A percentile compares a stretch with the other conserved stretches of the same genome.
Conservation (phyloP, 2,329 filamentous ascomycete genomes). For the Neofusicoccum parvum region DNA sequence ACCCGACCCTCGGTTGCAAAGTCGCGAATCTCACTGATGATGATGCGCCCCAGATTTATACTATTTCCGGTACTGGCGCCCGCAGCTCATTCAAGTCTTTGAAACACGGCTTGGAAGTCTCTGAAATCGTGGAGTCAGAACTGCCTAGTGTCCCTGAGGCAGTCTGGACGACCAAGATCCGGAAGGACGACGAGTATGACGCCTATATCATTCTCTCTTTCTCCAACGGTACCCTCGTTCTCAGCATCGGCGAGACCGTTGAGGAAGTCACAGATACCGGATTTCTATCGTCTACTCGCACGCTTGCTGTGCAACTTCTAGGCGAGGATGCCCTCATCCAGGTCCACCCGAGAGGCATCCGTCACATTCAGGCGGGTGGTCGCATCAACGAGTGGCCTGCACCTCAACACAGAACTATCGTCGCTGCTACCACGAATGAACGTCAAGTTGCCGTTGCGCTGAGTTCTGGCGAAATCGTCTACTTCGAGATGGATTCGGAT, state of each 20-base stretch:
- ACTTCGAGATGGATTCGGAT: conserved; percentile 95
- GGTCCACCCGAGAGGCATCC: conserved; percentile 93
- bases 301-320: conserved; percentile 88
- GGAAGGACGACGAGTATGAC: conserved; percentile 79
- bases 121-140: conserved; percentile 93
- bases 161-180: conserved; percentile 94
- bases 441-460: conserved; percentile 91
- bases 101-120: conserved; percentile 89
- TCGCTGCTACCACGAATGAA: conserved; percentile 90
- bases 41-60: conserved; percentile 95
- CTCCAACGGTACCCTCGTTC: conserved; percentile 82
- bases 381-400: conserved; percentile 90
- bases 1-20: conserved; percentile 88
- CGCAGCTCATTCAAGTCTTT: conserved; percentile 88
- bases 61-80: conserved; percentile 84
- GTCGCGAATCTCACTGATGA: conserved; percentile 88
- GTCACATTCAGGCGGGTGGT: conserved; percentile 77
- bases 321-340: conserved; percentile 92
- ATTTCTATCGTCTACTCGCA: conserved; percentile 85
- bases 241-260: conserved; percentile 95
- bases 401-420: conserved; percentile 91
- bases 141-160: conserved; percentile 84
- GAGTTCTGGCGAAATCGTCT: conserved; percentile 94
- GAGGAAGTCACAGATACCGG: conserved; percentile 94
- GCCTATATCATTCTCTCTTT: conserved; percentile 96